phyloP scores from a whole-genome alignment of 2,329 filamentous ascomycete species.

The Diaporthe citriasiana region DNA sequence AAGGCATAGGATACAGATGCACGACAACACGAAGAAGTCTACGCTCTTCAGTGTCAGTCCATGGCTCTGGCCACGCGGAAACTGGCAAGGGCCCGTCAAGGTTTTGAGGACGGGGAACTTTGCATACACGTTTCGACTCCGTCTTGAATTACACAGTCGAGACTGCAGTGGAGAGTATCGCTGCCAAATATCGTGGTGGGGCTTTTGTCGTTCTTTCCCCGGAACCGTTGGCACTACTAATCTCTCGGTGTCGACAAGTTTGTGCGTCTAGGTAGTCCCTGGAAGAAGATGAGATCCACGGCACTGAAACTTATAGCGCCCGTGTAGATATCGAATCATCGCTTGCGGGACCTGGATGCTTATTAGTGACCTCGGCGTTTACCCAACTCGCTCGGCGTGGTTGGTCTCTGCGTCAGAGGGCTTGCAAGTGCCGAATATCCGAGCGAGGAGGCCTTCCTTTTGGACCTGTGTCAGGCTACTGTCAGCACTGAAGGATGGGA shows the following conservation, averaged over 20 bases:
- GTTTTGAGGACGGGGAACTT: background rate
- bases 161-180: background rate
- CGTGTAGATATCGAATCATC: background rate
- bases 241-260: background rate
- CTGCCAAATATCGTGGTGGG: slow-evolving; percentile 4
- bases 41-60: background rate
- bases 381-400: background rate
- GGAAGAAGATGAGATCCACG: background rate
- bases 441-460: background rate
- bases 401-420: background rate
- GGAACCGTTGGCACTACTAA: background rate
- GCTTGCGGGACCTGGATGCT: background rate
- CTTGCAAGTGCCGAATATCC: slow-evolving; percentile 1
- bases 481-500: background rate
- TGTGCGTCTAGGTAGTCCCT: background rate
- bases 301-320: slow-evolving; percentile 12
- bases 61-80: no score
- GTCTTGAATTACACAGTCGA: background rate
- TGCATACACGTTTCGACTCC: background rate
- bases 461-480: background rate
- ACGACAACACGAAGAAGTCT: background rate
- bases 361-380: background rate
- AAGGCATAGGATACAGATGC: background rate
- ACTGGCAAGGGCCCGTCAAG: background rate
- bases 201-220: background rate